Conservation (phyloP, 2,329 filamentous ascomycete genomes). For the Chalaropsis ovoidea region DNA sequence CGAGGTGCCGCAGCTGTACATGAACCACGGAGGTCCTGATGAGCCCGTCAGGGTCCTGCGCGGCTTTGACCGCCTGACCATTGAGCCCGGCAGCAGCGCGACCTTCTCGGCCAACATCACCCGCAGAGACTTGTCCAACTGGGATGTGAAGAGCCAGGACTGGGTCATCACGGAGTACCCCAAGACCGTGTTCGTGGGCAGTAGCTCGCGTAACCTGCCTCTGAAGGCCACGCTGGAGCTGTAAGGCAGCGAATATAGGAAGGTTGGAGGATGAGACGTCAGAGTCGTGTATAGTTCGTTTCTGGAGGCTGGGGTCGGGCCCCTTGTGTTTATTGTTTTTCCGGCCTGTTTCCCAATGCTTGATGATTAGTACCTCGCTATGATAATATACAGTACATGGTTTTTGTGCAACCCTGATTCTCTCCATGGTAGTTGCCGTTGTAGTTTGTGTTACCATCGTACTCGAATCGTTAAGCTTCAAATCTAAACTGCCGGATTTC, state of each 20-base stretch:
- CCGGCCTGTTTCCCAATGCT: background rate
- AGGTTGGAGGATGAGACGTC: background rate
- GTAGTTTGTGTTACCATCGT: background rate
- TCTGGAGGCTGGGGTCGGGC: background rate
- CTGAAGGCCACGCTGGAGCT: constrained; percentile 33
- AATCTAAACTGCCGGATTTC: background rate
- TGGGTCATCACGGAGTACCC: constrained; percentile 55
- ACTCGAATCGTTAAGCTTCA: background rate
- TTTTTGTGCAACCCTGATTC: background rate
- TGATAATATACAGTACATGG: background rate
- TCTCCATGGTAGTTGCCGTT: background rate
- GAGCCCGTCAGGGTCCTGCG: constrained; percentile 60
- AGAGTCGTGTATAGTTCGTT: background rate
- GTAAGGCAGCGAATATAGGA: constrained; percentile 12
- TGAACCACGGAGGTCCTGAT: constrained; percentile 67
- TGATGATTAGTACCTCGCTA: background rate
- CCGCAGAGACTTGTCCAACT: constrained; percentile 75
- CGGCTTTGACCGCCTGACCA: constrained; percentile 65
- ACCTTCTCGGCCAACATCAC: constrained; percentile 61
- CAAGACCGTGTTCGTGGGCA: constrained; percentile 48
- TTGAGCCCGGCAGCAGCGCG: constrained; percentile 57
- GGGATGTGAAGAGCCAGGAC: constrained; percentile 70
- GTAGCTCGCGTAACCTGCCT: constrained; percentile 46
- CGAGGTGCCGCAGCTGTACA: constrained; percentile 66
- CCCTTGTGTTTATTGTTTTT: background rate